Conservation (phyloP, 1,284 basidiomycete genomes). For the Leccinum discolor region DNA sequence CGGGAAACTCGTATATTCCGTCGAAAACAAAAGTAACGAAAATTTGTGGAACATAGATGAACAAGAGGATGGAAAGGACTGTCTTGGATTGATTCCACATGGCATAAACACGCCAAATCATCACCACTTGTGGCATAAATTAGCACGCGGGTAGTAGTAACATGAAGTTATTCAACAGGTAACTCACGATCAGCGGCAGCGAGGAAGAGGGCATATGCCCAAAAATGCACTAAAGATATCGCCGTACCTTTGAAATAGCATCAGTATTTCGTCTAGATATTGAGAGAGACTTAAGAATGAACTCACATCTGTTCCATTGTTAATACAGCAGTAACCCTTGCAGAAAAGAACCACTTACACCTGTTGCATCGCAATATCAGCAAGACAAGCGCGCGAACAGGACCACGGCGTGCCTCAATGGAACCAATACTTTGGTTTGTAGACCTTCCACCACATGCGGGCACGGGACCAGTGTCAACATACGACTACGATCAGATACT, state of each 20-base stretch:
- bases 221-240: constrained; percentile 4
- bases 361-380: not conserved
- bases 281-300: not conserved
- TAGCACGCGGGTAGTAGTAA: not conserved
- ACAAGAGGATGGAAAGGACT: constrained; percentile 8
- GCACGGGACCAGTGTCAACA: not conserved
- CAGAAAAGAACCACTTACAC: not conserved
- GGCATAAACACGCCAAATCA: constrained; percentile 17
- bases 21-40: constrained; percentile 8
- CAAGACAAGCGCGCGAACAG: not conserved
- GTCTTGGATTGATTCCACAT: constrained; percentile 11
- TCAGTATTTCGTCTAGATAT: not conserved
- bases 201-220: constrained; percentile 13
- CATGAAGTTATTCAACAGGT: too few species aligned
- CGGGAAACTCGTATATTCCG: constrained; percentile 5
- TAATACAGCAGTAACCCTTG: not conserved
- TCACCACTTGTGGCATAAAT: constrained; percentile 11
- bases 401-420: too few species aligned
- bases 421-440: not conserved
- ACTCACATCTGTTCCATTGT: constrained; percentile 9
- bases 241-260: constrained; percentile 3
- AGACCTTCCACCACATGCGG: not conserved
- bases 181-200: constrained; percentile 13
- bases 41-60: constrained; percentile 1
- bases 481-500: not conserved